These are phyloP conservation scores for Peronospora destructor DNA, from an alignment of 352 stramenopile species.

Conservation along the genomic window DNA sequence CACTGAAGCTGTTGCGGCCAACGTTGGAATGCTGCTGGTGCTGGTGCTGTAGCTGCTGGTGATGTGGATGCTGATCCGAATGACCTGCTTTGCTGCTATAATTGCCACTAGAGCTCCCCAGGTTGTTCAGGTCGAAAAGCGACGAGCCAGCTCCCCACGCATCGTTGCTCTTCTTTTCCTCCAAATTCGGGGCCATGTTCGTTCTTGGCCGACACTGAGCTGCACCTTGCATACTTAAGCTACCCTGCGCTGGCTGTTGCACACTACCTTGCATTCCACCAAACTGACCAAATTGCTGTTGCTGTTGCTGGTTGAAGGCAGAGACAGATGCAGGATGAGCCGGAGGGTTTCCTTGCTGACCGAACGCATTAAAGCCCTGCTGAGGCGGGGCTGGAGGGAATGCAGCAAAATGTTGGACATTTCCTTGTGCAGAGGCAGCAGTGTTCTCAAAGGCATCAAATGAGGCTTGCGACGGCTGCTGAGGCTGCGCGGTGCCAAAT, in stretches of 20 bases:
- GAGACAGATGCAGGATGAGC: slow-evolving; percentile 25
- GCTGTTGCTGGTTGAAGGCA: slow-evolving; percentile 41
- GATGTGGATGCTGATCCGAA: slow-evolving; percentile 21
- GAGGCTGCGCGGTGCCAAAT: slow-evolving; percentile 37
- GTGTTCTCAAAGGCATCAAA: slow-evolving; percentile 60
- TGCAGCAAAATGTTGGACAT: slow-evolving; percentile 32
- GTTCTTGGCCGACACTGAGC: slow-evolving; percentile 27
- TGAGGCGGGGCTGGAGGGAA: slow-evolving; percentile 37
- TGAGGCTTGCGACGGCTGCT: slow-evolving; percentile 32
- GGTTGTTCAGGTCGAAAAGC: slow-evolving; percentile 75
- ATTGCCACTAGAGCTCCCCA: slow-evolving; percentile 31
- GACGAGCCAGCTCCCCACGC: slow-evolving; percentile 75
- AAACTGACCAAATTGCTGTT: slow-evolving; percentile 29
- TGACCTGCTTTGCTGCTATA: slow-evolving; percentile 23
- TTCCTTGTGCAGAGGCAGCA: slow-evolving; percentile 23
- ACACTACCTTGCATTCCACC: slow-evolving; percentile 41
- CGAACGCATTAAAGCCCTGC: slow-evolving; percentile 45
- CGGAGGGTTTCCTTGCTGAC: slow-evolving; percentile 30
- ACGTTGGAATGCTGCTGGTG: slow-evolving; percentile 27
- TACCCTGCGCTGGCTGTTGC: slow-evolving; percentile 32
- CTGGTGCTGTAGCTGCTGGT: slow-evolving; percentile 12
- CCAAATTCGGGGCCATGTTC: slow-evolving; percentile 23
- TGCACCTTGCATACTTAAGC: slow-evolving; percentile 26
- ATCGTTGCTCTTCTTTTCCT: slow-evolving; percentile 59
- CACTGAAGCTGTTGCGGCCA: slow-evolving; percentile 67